Conservation (phyloP, 31 red algal species). For the Asparagopsis taxiformis region DNA sequence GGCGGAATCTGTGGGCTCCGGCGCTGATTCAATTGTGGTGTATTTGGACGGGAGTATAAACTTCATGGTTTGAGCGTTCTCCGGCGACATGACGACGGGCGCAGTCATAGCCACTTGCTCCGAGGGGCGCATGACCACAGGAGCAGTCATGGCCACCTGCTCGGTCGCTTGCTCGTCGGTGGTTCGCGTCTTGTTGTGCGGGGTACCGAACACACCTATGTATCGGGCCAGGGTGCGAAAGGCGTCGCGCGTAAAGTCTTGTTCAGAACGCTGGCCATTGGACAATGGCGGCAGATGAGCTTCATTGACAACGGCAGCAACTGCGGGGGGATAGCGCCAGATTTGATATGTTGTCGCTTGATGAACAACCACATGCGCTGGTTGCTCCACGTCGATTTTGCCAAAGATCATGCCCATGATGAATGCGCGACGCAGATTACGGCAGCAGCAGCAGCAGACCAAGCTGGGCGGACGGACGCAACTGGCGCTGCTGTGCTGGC, state of each 20-base stretch:
- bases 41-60: conserved; percentile 88
- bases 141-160: conserved; percentile 65
- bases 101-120: conserved; percentile 46
- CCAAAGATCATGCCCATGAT: conserved; percentile 83
- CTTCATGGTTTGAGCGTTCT: conserved; percentile 42
- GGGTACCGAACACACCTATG: conserved; percentile 82
- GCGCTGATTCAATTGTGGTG: conserved; percentile 44
- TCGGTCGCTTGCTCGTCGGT: neutral
- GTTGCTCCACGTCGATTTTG: conserved; percentile 66
- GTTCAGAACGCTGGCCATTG: conserved; percentile 1
- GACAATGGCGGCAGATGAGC: conserved; percentile 1
- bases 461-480: no score
- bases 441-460: no score
- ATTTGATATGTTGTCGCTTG: conserved; percentile 56
- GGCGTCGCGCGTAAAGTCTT: conserved; percentile 53
- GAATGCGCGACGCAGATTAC: no score
- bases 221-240: conserved; percentile 85
- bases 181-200: conserved; percentile 26
- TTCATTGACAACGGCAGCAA: conserved; percentile 64
- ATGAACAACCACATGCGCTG: conserved; percentile 48
- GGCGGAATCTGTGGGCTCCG: conserved; percentile 56
- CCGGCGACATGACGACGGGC: conserved; percentile 32
- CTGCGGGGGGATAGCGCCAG: conserved; percentile 57
- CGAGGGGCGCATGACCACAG: conserved; percentile 58
- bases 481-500: no score